Evolutionary conservation across 179 eudicot species (phyloP), one percentile per base, ranked within the genome.

Genomic region (Sideroxylon spinosum): DNA sequence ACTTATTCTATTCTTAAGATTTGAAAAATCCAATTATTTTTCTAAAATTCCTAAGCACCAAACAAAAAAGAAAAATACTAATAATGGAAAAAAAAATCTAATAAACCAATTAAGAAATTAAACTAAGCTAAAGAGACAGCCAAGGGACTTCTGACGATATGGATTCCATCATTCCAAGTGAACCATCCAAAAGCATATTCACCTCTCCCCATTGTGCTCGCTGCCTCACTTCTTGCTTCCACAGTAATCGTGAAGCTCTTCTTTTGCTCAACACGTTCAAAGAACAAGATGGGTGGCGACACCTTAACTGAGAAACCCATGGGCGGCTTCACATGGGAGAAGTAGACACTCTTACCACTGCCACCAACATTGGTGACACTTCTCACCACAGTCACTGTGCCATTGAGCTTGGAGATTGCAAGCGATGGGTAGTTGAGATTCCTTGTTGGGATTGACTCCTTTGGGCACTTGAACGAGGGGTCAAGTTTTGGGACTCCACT

Each of bases 91-190:
- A 12, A 28, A 59, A 19, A 50, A 55, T 50, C 6, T 7, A 32
- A 16, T 0, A 32, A 46, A 7, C 19, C 61, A 13, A 19, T 16
- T 0, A 8, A 17, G 13, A 19, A 37, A 46, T 32, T 19, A 25
- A 57, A 66, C 85, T 85, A 88, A 5, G 82, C 85, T 61, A 87
- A 82, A 7, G 90, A 86, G 14, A 92, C 89, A 44, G 86, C 93
- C 71, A 92, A 86, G 16, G 95, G 95, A 65, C 97, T 92, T 57
- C 91, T 86, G 17, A 92, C 97, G 57, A 78, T 79, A 70, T 92
- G 93, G 50, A 86, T 13, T 37, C 90, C 90, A 78, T 92, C 95
- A 29, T 49, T 79, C 97, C 95, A 92, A 32, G 86, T 82, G 9
- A 81, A 59, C 93, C 91, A 89, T 57, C 86, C 88, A 74, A 88